These are phyloP conservation scores for Fusarium sp. DNA, from an alignment of 2,329 filamentous ascomycete species.

Conservation along the genomic window DNA sequence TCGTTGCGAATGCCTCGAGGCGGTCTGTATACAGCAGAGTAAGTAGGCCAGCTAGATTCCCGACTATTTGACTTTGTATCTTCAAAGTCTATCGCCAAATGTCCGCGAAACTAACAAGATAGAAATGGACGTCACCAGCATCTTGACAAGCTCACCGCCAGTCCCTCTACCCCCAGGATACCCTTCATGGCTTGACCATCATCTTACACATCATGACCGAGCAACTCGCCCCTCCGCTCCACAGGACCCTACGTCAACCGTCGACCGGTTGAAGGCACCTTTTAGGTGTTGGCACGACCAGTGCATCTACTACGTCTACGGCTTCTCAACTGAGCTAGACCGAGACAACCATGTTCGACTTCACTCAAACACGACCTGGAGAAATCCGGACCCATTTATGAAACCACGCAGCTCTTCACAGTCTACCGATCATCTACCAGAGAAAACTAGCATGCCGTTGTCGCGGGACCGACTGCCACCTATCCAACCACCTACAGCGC, in stretches of 20 bases:
- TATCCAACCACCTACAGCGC: conserved; percentile 57
- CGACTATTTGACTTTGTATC: background rate
- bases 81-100: conserved; percentile 1
- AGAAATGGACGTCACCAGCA: conserved; percentile 53
- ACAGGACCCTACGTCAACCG: conserved; percentile 31
- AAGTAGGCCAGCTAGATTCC: conserved; percentile 26
- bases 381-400: conserved; percentile 63
- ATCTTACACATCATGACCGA: conserved; percentile 65
- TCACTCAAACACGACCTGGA: conserved; percentile 59
- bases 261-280: conserved; percentile 42
- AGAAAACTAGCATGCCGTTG: conserved; percentile 41
- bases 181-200: conserved; percentile 67
- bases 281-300: conserved; percentile 71
- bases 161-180: conserved; percentile 63
- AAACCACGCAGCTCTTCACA: conserved; percentile 32
- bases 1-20: conserved; percentile 72
- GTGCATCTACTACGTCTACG: conserved; percentile 73
- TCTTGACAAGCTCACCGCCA: conserved; percentile 49
- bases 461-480: conserved; percentile 50
- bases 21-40: conserved; percentile 62
- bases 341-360: conserved; percentile 67
- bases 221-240: conserved; percentile 56
- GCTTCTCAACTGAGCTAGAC: conserved; percentile 66
- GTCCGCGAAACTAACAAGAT: conserved; percentile 37
- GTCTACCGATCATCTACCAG: conserved; percentile 26